Evolutionary conservation across 768 basidiomycete species (phyloP).

Genomic region (Amylocystis lapponica): DNA sequence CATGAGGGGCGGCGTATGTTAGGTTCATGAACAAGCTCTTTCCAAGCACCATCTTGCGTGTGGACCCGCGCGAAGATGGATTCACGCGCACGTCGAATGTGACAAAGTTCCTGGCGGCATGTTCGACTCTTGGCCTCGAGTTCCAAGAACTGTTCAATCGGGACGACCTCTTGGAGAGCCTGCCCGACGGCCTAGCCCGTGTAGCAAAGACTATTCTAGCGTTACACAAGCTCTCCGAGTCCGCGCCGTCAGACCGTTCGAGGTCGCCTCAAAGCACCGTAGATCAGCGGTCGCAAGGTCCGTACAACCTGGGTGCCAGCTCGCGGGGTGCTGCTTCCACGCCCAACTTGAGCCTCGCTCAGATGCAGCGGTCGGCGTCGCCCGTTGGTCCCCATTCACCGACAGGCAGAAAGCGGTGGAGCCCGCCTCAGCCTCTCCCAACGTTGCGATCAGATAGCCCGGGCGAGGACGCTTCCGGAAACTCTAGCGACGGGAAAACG

Average conservation of each 20-base stretch:
- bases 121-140: slow-evolving; percentile 58
- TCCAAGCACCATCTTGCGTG: slow-evolving; percentile 50
- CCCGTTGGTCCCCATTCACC: slow-evolving; percentile 28
- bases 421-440: slow-evolving; percentile 44
- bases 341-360: slow-evolving; percentile 42
- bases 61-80: slow-evolving; percentile 65
- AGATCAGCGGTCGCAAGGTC: slow-evolving; percentile 2
- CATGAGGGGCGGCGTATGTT: slow-evolving; percentile 1
- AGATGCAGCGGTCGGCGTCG: slow-evolving; percentile 32
- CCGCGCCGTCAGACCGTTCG: slow-evolving; percentile 38
- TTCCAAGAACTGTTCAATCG: slow-evolving; percentile 60
- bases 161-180: slow-evolving; percentile 61
- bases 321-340: slow-evolving; percentile 54
- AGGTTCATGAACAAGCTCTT: slow-evolving; percentile 80
- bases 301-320: slow-evolving; percentile 26
- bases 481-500: slow-evolving; percentile 22
- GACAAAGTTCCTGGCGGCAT: slow-evolving; percentile 73
- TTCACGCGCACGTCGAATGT: slow-evolving; percentile 63
- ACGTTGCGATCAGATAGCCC: slow-evolving; percentile 54
- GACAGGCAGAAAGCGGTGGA: slow-evolving; percentile 40
- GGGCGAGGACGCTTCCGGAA: slow-evolving; percentile 35
- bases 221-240: slow-evolving; percentile 57
- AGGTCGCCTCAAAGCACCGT: slow-evolving; percentile 38
- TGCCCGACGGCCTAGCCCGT: slow-evolving; percentile 56
- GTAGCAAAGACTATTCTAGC: slow-evolving; percentile 73